Evolutionary conservation across 139 green algal species (phyloP).

Genomic region (Tetratostichococcus sp.): DNA sequence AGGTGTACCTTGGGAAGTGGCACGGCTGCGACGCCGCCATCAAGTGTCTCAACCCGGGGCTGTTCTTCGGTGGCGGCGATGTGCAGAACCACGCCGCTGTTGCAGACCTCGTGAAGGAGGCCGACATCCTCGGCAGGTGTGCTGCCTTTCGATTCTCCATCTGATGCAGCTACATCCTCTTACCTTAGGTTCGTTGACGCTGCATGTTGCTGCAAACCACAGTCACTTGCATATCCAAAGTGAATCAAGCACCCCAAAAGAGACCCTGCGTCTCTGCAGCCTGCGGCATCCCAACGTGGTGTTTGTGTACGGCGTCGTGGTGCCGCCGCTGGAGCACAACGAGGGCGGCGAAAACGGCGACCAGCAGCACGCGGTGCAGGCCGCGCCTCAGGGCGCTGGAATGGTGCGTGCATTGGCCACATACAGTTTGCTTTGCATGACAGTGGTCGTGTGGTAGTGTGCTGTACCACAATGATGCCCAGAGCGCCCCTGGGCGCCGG

Average conservation of each 20-base stretch:
- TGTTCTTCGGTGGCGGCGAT: slow-evolving; percentile 42
- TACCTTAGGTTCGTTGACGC: no score
- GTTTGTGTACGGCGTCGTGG: slow-evolving; percentile 74
- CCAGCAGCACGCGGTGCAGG: not conserved
- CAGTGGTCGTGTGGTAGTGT: no score
- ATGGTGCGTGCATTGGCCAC: no score
- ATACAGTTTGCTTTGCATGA: no score
- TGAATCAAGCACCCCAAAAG: no score
- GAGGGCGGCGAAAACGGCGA: slow-evolving; percentile 2
- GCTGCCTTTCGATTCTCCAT: not conserved
- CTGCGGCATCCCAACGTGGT: slow-evolving; percentile 56
- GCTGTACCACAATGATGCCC: no score
- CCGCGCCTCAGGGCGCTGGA: not conserved
- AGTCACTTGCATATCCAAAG: no score
- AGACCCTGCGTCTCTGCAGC: no score
- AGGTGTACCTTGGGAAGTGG: slow-evolving; percentile 47
- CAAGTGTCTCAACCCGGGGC: slow-evolving; percentile 70
- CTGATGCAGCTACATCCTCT: slow-evolving; percentile 3
- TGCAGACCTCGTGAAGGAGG: slow-evolving; percentile 58
- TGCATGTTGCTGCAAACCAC: no score
- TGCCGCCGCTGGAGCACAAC: slow-evolving; percentile 27
- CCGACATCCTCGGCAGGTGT: slow-evolving; percentile 46
- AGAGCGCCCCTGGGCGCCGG: no score
- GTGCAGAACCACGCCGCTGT: slow-evolving; percentile 44
- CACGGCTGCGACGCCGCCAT: slow-evolving; percentile 59